Conservation (phyloP, 345 rosid genomes). For the Sisymbrium irio region DNA sequence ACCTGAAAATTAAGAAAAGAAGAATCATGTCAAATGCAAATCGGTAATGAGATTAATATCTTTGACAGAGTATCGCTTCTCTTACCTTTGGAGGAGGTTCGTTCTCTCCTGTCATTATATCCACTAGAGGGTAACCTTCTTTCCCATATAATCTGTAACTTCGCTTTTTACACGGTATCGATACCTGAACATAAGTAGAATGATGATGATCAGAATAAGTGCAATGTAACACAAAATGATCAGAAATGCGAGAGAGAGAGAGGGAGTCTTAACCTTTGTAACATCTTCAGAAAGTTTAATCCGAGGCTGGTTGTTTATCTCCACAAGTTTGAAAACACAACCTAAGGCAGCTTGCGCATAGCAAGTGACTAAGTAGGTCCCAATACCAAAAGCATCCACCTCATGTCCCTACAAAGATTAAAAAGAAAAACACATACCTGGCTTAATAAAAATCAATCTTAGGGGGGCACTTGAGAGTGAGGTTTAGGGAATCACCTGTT, state of each 20-base stretch:
- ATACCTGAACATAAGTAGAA: constrained; percentile 50
- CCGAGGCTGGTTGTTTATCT: constrained; percentile 85
- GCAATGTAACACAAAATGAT: not conserved
- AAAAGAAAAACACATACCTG: not conserved
- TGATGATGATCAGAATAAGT: not conserved
- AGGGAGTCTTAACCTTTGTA: constrained; percentile 60
- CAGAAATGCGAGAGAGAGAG: not conserved
- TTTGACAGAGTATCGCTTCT: not conserved
- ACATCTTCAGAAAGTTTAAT: constrained; percentile 99
- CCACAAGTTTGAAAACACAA: constrained; percentile 97
- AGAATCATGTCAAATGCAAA: not conserved
- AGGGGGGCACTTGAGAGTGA: not conserved
- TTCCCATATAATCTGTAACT: constrained; percentile 72
- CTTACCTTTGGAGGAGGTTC: constrained; percentile 82
- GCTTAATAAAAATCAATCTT: not conserved
- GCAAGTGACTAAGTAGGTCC: constrained; percentile 93
- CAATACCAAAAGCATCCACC: constrained; percentile 88
- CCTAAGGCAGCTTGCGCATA: constrained; percentile 94
- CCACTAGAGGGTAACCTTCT: constrained; percentile 91
- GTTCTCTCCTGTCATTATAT: constrained; percentile 89
- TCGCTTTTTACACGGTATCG: constrained; percentile 90
- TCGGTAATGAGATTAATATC: not conserved
- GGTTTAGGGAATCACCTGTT: constrained; percentile 48
- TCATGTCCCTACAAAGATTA: constrained; percentile 71
- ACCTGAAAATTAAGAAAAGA: constrained; percentile 36